phyloP scores from a whole-genome alignment of 2,329 filamentous ascomycete genomes.

The Chaetoscypha palmicola region DNA sequence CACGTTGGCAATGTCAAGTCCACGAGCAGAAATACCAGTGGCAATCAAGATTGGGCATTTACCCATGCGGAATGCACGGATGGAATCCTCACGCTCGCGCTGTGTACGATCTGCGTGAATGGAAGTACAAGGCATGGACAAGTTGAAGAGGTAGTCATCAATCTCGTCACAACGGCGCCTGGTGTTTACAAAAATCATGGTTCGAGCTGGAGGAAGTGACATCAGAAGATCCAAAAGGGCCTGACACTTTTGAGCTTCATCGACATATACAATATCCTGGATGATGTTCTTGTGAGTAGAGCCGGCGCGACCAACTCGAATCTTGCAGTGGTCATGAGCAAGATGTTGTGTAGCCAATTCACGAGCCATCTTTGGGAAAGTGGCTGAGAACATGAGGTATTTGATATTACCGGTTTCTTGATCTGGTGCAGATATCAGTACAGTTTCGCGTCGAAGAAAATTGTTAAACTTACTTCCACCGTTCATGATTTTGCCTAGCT shows the following conservation, averaged over 20 bases:
- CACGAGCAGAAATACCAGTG: conserved; percentile 80
- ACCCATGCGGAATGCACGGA: conserved; percentile 76
- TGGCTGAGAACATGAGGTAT: conserved; percentile 87
- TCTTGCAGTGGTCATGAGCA: conserved; percentile 63
- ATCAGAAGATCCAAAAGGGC: conserved; percentile 67
- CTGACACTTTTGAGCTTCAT: conserved; percentile 59
- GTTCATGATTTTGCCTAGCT: conserved; percentile 67
- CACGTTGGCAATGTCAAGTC: conserved; percentile 81
- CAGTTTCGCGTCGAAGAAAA: not conserved
- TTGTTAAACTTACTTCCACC: conserved; percentile 61
- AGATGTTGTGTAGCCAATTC: conserved; percentile 72
- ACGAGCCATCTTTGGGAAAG: conserved; percentile 76
- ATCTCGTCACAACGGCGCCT: conserved; percentile 73
- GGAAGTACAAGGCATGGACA: conserved; percentile 71
- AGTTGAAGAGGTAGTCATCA: conserved; percentile 82
- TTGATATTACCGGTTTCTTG: conserved; percentile 64
- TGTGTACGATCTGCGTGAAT: conserved; percentile 87
- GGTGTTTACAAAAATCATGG: conserved; percentile 83
- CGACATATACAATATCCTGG: conserved; percentile 65
- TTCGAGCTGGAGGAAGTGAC: conserved; percentile 64
- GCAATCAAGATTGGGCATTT: conserved; percentile 73
- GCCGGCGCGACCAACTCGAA: conserved; percentile 82
- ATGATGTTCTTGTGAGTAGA: conserved; percentile 76
- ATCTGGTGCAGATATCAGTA: conserved; percentile 41
- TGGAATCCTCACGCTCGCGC: conserved; percentile 81